Evolutionary conservation across 768 basidiomycete species (phyloP), one percentile per base, ranked within the genome.

Genomic region (Rhizopogon rudus): DNA sequence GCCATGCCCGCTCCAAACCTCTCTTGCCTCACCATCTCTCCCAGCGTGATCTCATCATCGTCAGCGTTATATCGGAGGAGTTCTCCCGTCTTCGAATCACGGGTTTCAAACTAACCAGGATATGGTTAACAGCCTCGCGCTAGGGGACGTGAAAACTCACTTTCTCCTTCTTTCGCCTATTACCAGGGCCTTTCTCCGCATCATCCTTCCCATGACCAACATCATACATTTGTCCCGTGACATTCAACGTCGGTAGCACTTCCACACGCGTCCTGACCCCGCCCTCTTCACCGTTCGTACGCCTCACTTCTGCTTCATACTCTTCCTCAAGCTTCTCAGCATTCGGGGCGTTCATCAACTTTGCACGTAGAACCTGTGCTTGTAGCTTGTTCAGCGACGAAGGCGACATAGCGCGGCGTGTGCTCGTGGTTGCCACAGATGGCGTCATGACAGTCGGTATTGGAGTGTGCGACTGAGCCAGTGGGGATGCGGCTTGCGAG

Each of bases 361-460:
- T 95, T 4, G 97, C 95, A 37, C 92, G 86, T 8, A 99, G 74
- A 2, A 97, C 94, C 61, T 87, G 87, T 3, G 96, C 96, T 69
- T 99, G 96, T 1, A 99, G 72, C 65, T 85, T 89, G 69, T 99
- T 98, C 44, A 98, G 74, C 14, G 88, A 90, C 1, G 87, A 87
- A 2, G 87, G 85, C 0, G 88, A 88, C 53, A 90, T 64, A 1
- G 78, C 78, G 5, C 85, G 77, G 10, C 55, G 64, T 25, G 67
- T 73, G 8, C 73, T 62, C 52, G 62, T 56, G 12, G 63, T 57
- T 22, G 67, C 62, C 20, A 64, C 52, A 12, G 81, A 77, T 2
- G 94, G 94, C 0, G 92, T 89, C 80, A 98, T 86, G 6, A 94
- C 94, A 2, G 87, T 86, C 0, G 95, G 96, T 51, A 98, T 86